phyloP scores from a whole-genome alignment of 2,329 filamentous ascomycete species.

The Aspergillus caelatus region DNA sequence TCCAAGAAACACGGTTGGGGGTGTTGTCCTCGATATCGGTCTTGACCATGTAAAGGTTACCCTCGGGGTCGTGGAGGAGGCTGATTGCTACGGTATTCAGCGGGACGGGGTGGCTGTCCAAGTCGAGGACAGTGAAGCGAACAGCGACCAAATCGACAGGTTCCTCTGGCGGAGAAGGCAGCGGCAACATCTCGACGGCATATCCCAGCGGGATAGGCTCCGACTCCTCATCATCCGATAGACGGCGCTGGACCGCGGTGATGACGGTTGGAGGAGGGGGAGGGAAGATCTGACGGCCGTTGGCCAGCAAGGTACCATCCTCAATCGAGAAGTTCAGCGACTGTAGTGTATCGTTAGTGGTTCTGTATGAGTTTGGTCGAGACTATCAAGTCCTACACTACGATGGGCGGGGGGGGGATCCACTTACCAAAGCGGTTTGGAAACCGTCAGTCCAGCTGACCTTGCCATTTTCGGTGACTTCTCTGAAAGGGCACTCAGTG shows the following conservation, averaged over 20 bases:
- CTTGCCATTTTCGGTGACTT: constrained; percentile 30
- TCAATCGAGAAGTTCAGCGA: constrained; percentile 41
- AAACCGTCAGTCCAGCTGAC: constrained; percentile 39
- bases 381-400: neutral
- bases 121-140: constrained; percentile 50
- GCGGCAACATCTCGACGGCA: constrained; percentile 44
- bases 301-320: constrained; percentile 38
- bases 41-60: constrained; percentile 41
- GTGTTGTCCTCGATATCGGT: constrained; percentile 42
- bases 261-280: constrained; percentile 34
- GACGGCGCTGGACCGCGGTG: constrained; percentile 36
- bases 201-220: constrained; percentile 45
- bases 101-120: constrained; percentile 46
- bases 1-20: constrained; percentile 43
- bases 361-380: neutral
- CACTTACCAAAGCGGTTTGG: constrained; percentile 41
- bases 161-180: constrained; percentile 32
- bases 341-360: constrained; percentile 24
- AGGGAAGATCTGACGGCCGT: constrained; percentile 44
- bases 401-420: neutral
- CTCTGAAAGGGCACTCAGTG: constrained; percentile 43
- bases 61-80: constrained; percentile 39
- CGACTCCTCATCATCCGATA: constrained; percentile 40
- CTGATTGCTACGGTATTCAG: constrained; percentile 47
- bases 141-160: constrained; percentile 40